Evolutionary conservation across 805 yeast genomes (phyloP), one percentile per base, ranked within the genome.

Genomic region (Pichia manshurica): DNA sequence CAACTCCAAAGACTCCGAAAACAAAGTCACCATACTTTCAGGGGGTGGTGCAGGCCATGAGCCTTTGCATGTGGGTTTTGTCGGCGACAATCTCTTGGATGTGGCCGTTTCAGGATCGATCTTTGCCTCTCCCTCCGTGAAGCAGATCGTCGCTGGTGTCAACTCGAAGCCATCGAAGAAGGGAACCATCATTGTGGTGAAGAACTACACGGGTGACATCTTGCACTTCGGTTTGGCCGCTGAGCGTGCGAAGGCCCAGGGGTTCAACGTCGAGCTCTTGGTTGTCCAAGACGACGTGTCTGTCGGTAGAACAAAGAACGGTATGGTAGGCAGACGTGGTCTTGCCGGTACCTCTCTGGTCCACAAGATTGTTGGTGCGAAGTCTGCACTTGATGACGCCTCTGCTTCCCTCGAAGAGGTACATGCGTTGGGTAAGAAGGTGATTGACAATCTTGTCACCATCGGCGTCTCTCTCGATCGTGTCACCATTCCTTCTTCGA

Each of bases 1-100:
- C 62, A 68, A 71, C 50, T 35, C 57, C 4, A 35, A 53, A 7
- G 69, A 73, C 17, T 34, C 58, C 19, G n/a, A 67, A 46, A 67
- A 72, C 23, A 84, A 86, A 58, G 84, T 89, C 39, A 77, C 87
- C 5, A 59, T 90, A 43, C 68, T 90, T 23, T 81, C 96, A 31
- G 96, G 97, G 50, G 98, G 98, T 47, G 97, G 97, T 23, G 81
- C 90, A 13, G 98, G 98, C 42, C 98, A 90, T 61, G 98, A 90
- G 66, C 97, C 97, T 22, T 73, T 89, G 4, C 97, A 91, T 60
- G 90, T 87, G 8, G 97, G 96, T 0, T 90, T 81, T 63, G 89
- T 90, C 20, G 97, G 97, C 12, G 73, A 79, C 13, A 95, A 95
- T 43, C 68, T 84, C 56, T 65, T 90, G 36, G 87, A 86, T 55